Percentiles rank a stretch among this genome's conserved stretches.
These are phyloP conservation scores for Coelastrella sp. DNA, from an alignment of 139 green algal genomes.

Conservation along the genomic window DNA sequence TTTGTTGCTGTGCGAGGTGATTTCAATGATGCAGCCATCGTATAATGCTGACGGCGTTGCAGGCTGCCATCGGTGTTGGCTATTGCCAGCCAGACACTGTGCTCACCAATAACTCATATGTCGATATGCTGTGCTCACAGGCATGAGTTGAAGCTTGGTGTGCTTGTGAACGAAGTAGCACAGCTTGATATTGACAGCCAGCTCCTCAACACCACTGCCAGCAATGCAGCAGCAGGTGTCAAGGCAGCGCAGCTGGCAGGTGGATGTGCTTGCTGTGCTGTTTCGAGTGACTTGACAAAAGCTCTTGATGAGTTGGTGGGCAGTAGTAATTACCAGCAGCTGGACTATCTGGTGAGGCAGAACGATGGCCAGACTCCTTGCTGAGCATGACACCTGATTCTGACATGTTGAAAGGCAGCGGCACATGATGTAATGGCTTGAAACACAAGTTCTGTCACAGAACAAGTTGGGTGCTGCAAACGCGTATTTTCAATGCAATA, in stretches of 20 bases:
- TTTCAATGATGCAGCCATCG: too few relatives aligned
- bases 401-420: too few relatives aligned
- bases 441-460: too few relatives aligned
- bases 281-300: slow-evolving; percentile 41
- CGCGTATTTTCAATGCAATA: too few relatives aligned
- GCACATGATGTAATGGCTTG: too few relatives aligned
- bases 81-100: too few relatives aligned
- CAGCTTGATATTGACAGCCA: slow-evolving; percentile 62
- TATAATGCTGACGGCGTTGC: too few relatives aligned
- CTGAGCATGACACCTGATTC: not conserved
- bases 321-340: slow-evolving; percentile 33
- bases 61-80: too few relatives aligned
- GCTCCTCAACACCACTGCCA: slow-evolving; percentile 55
- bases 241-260: slow-evolving; percentile 51
- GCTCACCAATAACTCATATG: too few relatives aligned
- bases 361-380: not conserved
- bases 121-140: too few relatives aligned
- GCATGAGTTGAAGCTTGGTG: slow-evolving; percentile 53
- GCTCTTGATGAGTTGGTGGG: slow-evolving; percentile 47
- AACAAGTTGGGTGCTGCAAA: too few relatives aligned
- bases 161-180: slow-evolving; percentile 71
- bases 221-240: slow-evolving; percentile 61
- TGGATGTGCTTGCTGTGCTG: slow-evolving; percentile 68
- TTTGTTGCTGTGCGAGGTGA: too few relatives aligned
- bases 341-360: slow-evolving; percentile 52